These are phyloP conservation scores for Rhizopus stolonifer DNA, from an alignment of 371 early-diverging fungal genomes.

Conservation along the genomic window DNA sequence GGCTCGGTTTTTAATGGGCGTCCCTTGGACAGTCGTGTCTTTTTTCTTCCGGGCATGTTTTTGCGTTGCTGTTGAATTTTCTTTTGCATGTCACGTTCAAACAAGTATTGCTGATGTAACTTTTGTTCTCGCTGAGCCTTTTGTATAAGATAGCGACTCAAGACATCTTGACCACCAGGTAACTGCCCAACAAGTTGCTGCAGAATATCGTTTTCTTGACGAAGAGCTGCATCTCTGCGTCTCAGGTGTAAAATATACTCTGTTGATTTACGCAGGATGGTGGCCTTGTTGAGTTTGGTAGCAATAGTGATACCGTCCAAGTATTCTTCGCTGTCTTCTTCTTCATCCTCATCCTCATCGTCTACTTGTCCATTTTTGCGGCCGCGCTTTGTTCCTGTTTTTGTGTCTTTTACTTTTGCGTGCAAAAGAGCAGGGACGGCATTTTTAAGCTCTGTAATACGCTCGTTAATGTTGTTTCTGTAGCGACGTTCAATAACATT, in stretches of 20 bases:
- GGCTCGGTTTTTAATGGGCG: constrained; percentile 1
- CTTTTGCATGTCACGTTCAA: constrained; percentile 26
- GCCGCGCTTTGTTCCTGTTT: constrained; percentile 10
- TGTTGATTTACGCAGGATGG: constrained; percentile 83
- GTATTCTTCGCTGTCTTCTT: constrained; percentile 56
- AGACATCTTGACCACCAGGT: constrained; percentile 57
- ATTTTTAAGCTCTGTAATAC: constrained; percentile 80
- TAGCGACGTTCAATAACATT: constrained; percentile 94
- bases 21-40: constrained; percentile 5
- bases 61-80: constrained; percentile 30
- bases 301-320: constrained; percentile 64
- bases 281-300: constrained; percentile 89
- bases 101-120: constrained; percentile 20
- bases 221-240: constrained; percentile 45
- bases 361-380: constrained; percentile 28
- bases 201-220: constrained; percentile 54
- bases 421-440: constrained; percentile 84
- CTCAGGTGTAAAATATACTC: constrained; percentile 84
- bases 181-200: constrained; percentile 49
- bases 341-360: constrained; percentile 50
- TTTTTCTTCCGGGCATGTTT: constrained; percentile 22
- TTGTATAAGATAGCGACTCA: constrained; percentile 31
- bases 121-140: constrained; percentile 39
- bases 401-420: constrained; percentile 47
- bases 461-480: constrained; percentile 93